These are phyloP conservation scores for Salix viminalis DNA, from an alignment of 345 rosid genomes.

Conservation along the genomic window DNA sequence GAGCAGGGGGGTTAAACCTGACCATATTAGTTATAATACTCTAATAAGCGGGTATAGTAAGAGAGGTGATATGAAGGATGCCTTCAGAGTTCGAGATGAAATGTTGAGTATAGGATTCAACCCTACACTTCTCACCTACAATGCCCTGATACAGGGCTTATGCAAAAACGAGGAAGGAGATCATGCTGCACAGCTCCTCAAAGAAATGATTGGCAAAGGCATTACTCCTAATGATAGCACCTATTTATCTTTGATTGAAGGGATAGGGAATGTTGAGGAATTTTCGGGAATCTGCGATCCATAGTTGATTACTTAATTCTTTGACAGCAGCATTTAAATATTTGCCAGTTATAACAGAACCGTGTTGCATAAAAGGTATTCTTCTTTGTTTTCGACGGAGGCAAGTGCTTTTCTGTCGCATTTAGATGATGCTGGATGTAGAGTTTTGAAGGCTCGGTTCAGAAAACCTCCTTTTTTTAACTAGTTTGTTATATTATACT, in stretches of 20 bases:
- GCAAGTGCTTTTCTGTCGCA: background rate
- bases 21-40: conserved; percentile 76
- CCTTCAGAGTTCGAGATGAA: conserved; percentile 72
- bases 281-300: background rate
- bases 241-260: conserved; percentile 67
- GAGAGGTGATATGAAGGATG: conserved; percentile 76
- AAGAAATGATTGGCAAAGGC: conserved; percentile 78
- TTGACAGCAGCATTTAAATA: background rate
- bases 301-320: background rate
- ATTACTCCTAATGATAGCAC: conserved; percentile 76
- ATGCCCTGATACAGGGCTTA: conserved; percentile 74
- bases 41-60: conserved; percentile 82
- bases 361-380: background rate
- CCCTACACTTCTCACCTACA: conserved; percentile 80
- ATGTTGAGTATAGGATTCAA: conserved; percentile 80
- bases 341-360: background rate
- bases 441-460: background rate
- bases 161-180: conserved; percentile 69
- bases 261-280: conserved; percentile 30
- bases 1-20: conserved; percentile 75
- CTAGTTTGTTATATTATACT: background rate
- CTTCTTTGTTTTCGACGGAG: background rate
- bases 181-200: conserved; percentile 67
- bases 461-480: background rate
- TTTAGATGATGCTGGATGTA: background rate